Percentiles rank a stretch among this genome's conserved stretches.
phyloP scores from a whole-genome alignment of 2,329 filamentous ascomycete genomes.

The Phyllachora maydis region DNA sequence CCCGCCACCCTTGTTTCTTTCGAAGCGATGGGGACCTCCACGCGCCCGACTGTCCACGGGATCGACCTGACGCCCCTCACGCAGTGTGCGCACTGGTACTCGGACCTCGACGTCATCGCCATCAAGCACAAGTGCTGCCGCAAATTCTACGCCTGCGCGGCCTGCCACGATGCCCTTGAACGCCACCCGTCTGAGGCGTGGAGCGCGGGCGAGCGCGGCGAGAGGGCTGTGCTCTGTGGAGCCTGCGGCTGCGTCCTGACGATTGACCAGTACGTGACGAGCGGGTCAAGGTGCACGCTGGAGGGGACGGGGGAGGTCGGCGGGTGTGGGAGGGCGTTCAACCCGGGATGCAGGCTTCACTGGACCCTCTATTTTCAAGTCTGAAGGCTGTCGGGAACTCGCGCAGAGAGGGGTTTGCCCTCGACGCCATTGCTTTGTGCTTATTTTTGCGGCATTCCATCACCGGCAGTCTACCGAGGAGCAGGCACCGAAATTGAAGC shows the following conservation, averaged over 20 bases:
- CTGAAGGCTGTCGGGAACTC: too few relatives aligned
- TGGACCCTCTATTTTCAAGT: constrained; percentile 7
- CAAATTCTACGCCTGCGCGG: constrained; percentile 8
- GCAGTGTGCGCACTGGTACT: constrained; percentile 8
- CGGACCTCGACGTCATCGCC: constrained; percentile 7
- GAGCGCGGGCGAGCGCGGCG: constrained; percentile 3
- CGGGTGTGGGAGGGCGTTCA: constrained; percentile 5
- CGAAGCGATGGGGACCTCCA: too few relatives aligned
- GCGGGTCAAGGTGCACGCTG: constrained; percentile 4
- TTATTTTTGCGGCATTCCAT: too few relatives aligned
- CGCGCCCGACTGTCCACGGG: constrained; percentile 6
- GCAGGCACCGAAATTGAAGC: too few relatives aligned
- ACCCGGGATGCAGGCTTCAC: constrained; percentile 6
- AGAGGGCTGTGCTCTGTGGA: constrained; percentile 6
- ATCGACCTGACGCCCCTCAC: constrained; percentile 5
- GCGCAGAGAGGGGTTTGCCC: too few relatives aligned
- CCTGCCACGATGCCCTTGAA: constrained; percentile 6
- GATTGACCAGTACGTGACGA: constrained; percentile 5
- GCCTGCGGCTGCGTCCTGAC: constrained; percentile 5
- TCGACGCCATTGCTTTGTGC: too few relatives aligned
- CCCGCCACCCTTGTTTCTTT: too few relatives aligned
- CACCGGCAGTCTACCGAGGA: too few relatives aligned
- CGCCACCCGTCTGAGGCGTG: constrained; percentile 4
- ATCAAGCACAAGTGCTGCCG: constrained; percentile 8
- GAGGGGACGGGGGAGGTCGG: too few relatives aligned